phyloP scores from a whole-genome alignment of 2,329 filamentous ascomycete species.

The Emmonsiellopsis sp. region DNA sequence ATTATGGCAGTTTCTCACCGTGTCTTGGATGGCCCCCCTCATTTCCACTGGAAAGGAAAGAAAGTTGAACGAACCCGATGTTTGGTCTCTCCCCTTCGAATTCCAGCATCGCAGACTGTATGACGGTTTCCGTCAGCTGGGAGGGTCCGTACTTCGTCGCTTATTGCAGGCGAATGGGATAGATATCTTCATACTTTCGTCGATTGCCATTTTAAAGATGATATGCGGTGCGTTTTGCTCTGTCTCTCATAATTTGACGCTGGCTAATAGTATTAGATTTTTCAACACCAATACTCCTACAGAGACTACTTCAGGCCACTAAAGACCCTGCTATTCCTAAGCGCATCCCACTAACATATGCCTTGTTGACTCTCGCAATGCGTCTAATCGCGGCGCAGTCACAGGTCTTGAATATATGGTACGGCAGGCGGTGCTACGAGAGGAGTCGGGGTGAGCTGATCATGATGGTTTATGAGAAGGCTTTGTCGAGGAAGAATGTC shows the following conservation, averaged over 20 bases:
- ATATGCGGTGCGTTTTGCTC: slow-evolving; percentile 35
- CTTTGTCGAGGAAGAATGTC: slow-evolving; percentile 54
- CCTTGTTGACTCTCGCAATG: slow-evolving; percentile 50
- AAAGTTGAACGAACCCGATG: slow-evolving; percentile 66
- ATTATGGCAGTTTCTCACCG: slow-evolving; percentile 74
- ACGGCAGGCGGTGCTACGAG: slow-evolving; percentile 73
- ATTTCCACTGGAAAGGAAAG: slow-evolving; percentile 55
- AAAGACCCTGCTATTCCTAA: slow-evolving; percentile 42
- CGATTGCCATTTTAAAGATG: slow-evolving; percentile 56
- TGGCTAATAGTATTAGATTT: slow-evolving; percentile 35
- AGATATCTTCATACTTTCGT: slow-evolving; percentile 61
- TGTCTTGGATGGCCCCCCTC: slow-evolving; percentile 72
- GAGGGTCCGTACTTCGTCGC: slow-evolving; percentile 61
- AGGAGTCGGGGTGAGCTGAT: slow-evolving; percentile 76
- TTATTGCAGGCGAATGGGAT: slow-evolving; percentile 68
- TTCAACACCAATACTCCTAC: slow-evolving; percentile 59
- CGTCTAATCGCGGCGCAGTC: slow-evolving; percentile 56
- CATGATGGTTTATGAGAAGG: slow-evolving; percentile 75
- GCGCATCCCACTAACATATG: slow-evolving; percentile 55
- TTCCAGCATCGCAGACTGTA: slow-evolving; percentile 74
- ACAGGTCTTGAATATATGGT: slow-evolving; percentile 66
- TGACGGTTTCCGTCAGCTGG: slow-evolving; percentile 60
- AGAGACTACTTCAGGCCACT: slow-evolving; percentile 60
- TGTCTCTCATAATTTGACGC: background rate
- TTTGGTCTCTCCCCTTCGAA: slow-evolving; percentile 70